Conservation (phyloP, 106 monocot genomes). For the Hemerocallis citrina region DNA sequence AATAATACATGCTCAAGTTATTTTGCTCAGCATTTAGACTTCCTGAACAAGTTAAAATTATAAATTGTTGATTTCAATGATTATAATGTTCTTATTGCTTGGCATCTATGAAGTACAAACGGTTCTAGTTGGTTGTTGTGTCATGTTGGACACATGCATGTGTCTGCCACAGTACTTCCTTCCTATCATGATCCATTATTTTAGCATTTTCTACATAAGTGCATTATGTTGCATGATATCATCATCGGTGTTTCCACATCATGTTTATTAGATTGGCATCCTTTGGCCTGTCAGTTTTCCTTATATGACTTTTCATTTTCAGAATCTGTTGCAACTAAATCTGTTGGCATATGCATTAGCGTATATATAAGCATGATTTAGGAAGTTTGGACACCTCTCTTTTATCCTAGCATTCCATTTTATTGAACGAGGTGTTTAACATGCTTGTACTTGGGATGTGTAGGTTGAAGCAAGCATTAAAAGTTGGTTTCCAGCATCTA, state of each 20-base stretch:
- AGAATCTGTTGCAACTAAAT: not conserved
- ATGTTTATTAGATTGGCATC: too few species aligned
- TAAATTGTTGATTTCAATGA: too few species aligned
- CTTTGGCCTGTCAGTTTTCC: not conserved
- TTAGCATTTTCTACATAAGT: too few species aligned
- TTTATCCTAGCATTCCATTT: not conserved
- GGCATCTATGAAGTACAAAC: too few species aligned
- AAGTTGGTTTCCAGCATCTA: slow-evolving; percentile 71
- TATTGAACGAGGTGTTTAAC: not conserved
- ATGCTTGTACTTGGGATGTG: not conserved
- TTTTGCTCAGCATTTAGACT: not conserved
- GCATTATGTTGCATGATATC: too few species aligned
- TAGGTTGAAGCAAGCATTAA: slow-evolving; percentile 85
- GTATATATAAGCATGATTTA: not conserved
- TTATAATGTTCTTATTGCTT: not conserved
- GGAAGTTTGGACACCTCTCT: not conserved
- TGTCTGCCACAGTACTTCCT: too few species aligned
- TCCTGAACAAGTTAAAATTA: not conserved
- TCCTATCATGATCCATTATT: too few species aligned
- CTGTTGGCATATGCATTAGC: not conserved
- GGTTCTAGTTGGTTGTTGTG: too few species aligned
- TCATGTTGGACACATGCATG: too few species aligned
- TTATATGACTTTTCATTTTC: not conserved
- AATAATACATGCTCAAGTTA: not conserved
- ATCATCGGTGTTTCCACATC: too few species aligned